These are phyloP conservation scores for Linnemannia hyalina DNA, from an alignment of 192 early-diverging fungal species.

Conservation along the genomic window DNA sequence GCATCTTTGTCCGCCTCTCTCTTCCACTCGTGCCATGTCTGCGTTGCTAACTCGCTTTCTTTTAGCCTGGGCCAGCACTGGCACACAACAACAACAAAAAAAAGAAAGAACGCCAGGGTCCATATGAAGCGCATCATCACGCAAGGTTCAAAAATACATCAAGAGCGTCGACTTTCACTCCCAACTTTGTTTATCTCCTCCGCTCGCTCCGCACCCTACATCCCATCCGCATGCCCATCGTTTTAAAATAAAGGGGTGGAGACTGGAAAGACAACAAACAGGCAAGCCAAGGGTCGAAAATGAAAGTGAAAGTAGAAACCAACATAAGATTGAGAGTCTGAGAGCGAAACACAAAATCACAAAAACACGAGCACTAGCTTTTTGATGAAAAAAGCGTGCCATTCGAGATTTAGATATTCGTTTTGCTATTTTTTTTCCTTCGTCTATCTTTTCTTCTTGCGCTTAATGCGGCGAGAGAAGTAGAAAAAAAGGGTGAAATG, in stretches of 20 bases:
- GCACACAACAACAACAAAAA: background rate
- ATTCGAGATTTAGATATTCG: too few relatives aligned
- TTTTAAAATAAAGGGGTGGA: background rate
- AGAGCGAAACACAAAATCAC: background rate
- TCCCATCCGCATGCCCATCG: background rate
- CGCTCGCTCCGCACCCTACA: background rate
- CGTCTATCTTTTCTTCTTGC: too few relatives aligned
- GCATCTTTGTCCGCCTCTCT: too few relatives aligned
- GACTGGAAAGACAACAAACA: background rate
- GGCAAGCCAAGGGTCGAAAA: background rate
- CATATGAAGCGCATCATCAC: background rate
- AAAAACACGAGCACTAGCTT: background rate
- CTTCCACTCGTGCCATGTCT: background rate
- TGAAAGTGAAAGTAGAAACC: constrained; percentile 10
- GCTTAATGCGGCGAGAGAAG: too few relatives aligned
- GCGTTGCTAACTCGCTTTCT: background rate
- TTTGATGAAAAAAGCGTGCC: too few relatives aligned
- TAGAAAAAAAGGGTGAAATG: too few relatives aligned
- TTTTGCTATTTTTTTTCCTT: too few relatives aligned
- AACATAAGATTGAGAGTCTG: constrained; percentile 3
- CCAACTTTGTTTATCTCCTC: background rate
- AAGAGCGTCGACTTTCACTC: constrained; percentile 1
- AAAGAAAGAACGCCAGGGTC: background rate
- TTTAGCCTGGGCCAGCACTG: background rate
- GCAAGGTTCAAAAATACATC: background rate